Percentiles rank a stretch among this genome's conserved stretches.
These are phyloP conservation scores for Hawksworthiomyces lignivorus DNA, from an alignment of 2,329 filamentous ascomycete genomes.

Conservation along the genomic window DNA sequence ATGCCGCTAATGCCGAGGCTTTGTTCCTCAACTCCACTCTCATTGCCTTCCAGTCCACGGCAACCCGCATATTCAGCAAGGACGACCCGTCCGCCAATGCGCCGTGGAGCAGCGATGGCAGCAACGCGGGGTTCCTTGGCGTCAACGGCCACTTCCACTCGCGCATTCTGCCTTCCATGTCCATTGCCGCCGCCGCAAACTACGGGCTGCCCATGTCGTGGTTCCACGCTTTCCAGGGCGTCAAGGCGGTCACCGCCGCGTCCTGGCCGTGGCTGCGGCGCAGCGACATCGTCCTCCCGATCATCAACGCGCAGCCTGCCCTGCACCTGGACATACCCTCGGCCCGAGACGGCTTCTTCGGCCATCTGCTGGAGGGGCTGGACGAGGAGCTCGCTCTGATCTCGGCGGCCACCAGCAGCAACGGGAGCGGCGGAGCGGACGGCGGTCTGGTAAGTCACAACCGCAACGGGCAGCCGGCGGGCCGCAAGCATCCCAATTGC, in stretches of 20 bases:
- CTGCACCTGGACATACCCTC: slow-evolving; percentile 53
- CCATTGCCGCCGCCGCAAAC: slow-evolving; percentile 20
- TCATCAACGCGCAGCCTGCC: slow-evolving; percentile 57
- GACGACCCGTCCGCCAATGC: slow-evolving; percentile 31
- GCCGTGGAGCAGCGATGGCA: neutral
- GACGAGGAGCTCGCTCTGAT: slow-evolving; percentile 44
- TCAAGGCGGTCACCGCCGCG: slow-evolving; percentile 56
- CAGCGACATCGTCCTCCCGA: slow-evolving; percentile 49
- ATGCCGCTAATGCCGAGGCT: slow-evolving; percentile 51
- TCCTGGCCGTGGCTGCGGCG: slow-evolving; percentile 57
- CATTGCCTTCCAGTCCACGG: slow-evolving; percentile 59
- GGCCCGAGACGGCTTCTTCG: slow-evolving; percentile 49
- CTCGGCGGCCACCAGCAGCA: slow-evolving; percentile 1
- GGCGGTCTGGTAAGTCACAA: neutral
- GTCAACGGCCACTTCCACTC: slow-evolving; percentile 1
- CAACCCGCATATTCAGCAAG: slow-evolving; percentile 54
- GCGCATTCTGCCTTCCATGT: slow-evolving; percentile 1
- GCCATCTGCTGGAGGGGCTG: slow-evolving; percentile 48
- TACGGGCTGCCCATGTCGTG: slow-evolving; percentile 55
- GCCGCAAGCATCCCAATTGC: neutral
- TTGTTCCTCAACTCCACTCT: slow-evolving; percentile 56
- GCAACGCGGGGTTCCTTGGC: neutral
- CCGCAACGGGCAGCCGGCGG: neutral
- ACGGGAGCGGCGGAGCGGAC: neutral
- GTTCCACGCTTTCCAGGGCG: slow-evolving; percentile 61